These are phyloP conservation scores for Pseudevernia furfuracea DNA, from an alignment of 495 filamentous ascomycete species.

Conservation along the genomic window DNA sequence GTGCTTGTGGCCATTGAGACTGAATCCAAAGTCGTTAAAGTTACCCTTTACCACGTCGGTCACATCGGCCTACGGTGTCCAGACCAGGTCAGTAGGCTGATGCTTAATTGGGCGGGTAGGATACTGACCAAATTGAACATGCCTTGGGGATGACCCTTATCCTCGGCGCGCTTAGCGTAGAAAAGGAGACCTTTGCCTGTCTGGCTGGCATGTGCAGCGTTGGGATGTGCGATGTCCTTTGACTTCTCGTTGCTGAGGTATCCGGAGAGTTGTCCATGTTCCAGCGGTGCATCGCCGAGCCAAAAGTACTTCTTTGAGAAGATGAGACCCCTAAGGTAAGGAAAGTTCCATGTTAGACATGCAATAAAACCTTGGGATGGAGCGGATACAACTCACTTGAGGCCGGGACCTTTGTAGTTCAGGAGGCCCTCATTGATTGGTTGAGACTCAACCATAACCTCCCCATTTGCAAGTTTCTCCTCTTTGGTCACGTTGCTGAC, in stretches of 20 bases:
- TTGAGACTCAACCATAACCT: constrained; percentile 49
- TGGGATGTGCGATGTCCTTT: constrained; percentile 63
- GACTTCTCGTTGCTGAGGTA: constrained; percentile 87
- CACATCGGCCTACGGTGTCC: constrained; percentile 58
- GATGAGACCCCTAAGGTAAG: constrained; percentile 46
- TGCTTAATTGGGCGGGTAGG: not conserved
- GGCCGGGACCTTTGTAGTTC: constrained; percentile 80
- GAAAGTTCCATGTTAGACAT: not conserved
- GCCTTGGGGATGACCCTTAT: constrained; percentile 71
- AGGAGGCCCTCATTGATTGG: constrained; percentile 68
- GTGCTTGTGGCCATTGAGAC: constrained; percentile 78
- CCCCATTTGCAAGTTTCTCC: constrained; percentile 35
- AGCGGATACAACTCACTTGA: constrained; percentile 62
- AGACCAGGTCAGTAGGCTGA: not conserved
- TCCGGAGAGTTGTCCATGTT: constrained; percentile 60
- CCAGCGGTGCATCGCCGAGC: constrained; percentile 76
- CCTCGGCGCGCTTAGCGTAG: constrained; percentile 75
- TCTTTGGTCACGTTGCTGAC: constrained; percentile 37
- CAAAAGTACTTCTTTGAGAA: constrained; percentile 84
- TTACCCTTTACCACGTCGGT: constrained; percentile 69
- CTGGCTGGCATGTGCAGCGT: constrained; percentile 78
- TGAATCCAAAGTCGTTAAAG: constrained; percentile 73
- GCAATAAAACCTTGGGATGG: constrained; percentile 14
- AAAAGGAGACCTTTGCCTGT: constrained; percentile 95
- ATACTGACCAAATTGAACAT: constrained; percentile 75